Conservation (phyloP, 2,329 filamentous ascomycete genomes). For the Venturiaceae sp. region DNA sequence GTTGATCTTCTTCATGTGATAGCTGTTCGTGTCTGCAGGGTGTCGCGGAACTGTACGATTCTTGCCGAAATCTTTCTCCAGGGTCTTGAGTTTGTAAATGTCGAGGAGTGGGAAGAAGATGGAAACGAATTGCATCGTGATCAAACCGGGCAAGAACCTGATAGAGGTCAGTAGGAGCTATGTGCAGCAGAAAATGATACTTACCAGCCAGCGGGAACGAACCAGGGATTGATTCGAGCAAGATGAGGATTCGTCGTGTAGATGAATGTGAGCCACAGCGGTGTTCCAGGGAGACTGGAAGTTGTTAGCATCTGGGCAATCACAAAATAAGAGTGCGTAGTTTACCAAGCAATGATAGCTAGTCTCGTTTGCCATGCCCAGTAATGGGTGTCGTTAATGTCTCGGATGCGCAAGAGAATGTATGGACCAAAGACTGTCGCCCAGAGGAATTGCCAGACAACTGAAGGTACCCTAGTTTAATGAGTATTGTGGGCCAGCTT, state of each 20-base stretch:
- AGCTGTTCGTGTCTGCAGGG: not conserved
- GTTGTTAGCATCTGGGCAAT: not conserved
- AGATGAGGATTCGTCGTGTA: constrained; percentile 46
- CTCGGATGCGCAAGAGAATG: constrained; percentile 51
- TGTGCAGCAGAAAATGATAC: constrained; percentile 12
- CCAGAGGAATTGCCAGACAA: constrained; percentile 57
- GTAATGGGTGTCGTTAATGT: constrained; percentile 54
- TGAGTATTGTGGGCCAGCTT: not conserved
- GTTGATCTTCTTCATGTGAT: constrained; percentile 10
- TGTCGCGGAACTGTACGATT: not conserved
- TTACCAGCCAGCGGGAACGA: constrained; percentile 53
- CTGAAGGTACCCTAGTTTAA: constrained; percentile 45
- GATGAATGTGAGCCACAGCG: constrained; percentile 52
- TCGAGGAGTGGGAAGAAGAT: constrained; percentile 44
- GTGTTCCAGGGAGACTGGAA: constrained; percentile 50
- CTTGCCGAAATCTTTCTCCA: constrained; percentile 1
- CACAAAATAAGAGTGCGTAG: too few species aligned
- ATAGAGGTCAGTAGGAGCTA: not conserved
- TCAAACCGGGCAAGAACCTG: constrained; percentile 47
- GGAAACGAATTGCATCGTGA: constrained; percentile 53
- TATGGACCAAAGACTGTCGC: constrained; percentile 52
- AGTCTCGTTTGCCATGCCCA: constrained; percentile 56
- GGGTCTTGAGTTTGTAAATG: constrained; percentile 4
- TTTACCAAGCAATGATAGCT: constrained; percentile 33
- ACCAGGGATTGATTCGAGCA: constrained; percentile 43